Base-by-base conservation (phyloP, 2,329 filamentous ascomycete genomes). In the Grosmannia penicillata region DNA sequence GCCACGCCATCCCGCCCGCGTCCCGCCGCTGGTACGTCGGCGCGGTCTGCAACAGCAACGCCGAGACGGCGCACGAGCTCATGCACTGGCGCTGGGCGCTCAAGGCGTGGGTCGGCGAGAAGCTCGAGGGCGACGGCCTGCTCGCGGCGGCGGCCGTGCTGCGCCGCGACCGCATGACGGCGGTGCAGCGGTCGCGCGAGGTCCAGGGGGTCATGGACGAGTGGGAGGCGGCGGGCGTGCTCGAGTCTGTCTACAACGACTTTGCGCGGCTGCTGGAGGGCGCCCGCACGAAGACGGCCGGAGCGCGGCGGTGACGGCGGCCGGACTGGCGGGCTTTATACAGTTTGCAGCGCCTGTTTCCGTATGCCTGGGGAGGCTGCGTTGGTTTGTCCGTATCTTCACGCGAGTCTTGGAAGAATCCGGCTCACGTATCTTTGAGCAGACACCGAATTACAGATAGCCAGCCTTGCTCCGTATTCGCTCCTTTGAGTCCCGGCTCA, bases 81-180 rank as follows among this genome's bases (percentile, higher is more conserved):
- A 67, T 75, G 5, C 83, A 91, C 56, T 87, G 83, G 83, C 78
- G 78, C 40, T 72, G 71, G 43, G 71, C 76, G 33, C 70, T 89
- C n/a, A 78, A 82, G 50, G 68, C 78, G 45, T 82, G 72, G 68
- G 76, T 87, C 0, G 63, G 79, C 19, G 65, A 68, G 22, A 72
- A 70, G 38, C 69, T 91, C 0, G 56, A 65, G 19, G 55, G 55
- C 1, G 64, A 76, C 42, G 75, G 73, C 0, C 67, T 78, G 45
- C 63, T 79, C 45, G 61, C 60, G 0, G 58, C 73, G 1, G 57
- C 67, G 10, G 68, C 74, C 49, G 59, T 85, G 24, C 60, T 75
- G 2, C 62, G 75, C 51, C 64, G 79, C 8, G 74, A 77, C 41
- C 63, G 61, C 40, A 70, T 74, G 70, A 77, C 66, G 45, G 60